A percentile compares a stretch with the other conserved stretches of the same genome.
Conservation (phyloP, 352 stramenopile genomes). For the Phytophthora cactorum region DNA sequence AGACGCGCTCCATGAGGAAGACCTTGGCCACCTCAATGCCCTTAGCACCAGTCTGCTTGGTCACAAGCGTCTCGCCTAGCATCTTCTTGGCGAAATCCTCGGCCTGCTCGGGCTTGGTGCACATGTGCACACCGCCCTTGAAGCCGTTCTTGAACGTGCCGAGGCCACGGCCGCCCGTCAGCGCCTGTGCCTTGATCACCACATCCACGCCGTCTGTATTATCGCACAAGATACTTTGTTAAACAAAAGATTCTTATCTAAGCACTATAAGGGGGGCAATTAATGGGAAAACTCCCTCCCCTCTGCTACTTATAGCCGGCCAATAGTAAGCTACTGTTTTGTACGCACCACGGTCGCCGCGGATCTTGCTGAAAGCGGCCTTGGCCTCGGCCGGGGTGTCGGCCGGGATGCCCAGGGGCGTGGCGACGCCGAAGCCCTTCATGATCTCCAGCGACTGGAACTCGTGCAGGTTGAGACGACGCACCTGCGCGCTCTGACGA, state of each 20-base stretch:
- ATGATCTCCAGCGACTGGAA: constrained; percentile 96
- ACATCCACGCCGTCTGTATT: constrained; percentile 85
- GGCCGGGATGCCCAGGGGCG: constrained; percentile 73
- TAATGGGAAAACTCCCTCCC: background rate
- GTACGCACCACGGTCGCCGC: constrained; percentile 65
- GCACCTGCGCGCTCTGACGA: constrained; percentile 69
- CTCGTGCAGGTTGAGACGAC: constrained; percentile 94
- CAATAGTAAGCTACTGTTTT: constrained; percentile 7
- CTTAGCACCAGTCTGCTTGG: constrained; percentile 93
- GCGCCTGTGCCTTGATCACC: constrained; percentile 97
- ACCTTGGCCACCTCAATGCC: constrained; percentile 92
- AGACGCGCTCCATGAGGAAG: constrained; percentile 93
- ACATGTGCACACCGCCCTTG: constrained; percentile 98
- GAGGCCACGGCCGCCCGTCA: constrained; percentile 95
- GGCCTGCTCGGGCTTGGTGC: constrained; percentile 87
- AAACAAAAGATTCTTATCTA: constrained; percentile 24
- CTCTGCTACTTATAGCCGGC: constrained; percentile 5
- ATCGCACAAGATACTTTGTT: constrained; percentile 27
- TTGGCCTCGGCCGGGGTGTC: constrained; percentile 85
- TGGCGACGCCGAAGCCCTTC: constrained; percentile 87
- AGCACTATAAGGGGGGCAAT: constrained; percentile 1
- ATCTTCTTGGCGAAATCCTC: constrained; percentile 88
- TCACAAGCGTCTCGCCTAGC: constrained; percentile 96
- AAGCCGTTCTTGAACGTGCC: constrained; percentile 98
- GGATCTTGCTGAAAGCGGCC: constrained; percentile 82